phyloP scores from a whole-genome alignment of 2,329 filamentous ascomycete genomes.

The Grosmannia serpens region DNA sequence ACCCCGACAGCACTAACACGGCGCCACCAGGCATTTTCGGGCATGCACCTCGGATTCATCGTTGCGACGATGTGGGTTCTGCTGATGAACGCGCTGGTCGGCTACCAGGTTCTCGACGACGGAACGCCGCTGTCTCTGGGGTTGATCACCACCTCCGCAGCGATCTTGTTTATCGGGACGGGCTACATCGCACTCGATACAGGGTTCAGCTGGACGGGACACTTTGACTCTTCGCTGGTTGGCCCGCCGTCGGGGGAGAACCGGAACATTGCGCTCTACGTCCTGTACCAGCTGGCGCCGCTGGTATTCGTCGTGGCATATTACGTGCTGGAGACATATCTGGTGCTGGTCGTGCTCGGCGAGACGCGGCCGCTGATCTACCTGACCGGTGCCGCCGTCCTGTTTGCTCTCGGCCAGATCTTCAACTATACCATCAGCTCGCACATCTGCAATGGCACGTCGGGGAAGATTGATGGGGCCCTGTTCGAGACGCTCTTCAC shows the following conservation, averaged over 20 bases:
- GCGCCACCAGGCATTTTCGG: slow-evolving; percentile 61
- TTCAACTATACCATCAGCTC: slow-evolving; percentile 93
- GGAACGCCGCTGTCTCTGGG: slow-evolving; percentile 76
- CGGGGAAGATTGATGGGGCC: slow-evolving; percentile 81
- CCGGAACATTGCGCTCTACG: slow-evolving; percentile 77
- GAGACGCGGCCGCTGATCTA: slow-evolving; percentile 92
- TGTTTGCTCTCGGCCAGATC: slow-evolving; percentile 87
- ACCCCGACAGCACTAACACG: not conserved
- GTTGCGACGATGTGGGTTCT: slow-evolving; percentile 82
- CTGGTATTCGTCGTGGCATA: slow-evolving; percentile 82
- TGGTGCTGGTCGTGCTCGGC: slow-evolving; percentile 77
- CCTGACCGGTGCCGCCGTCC: slow-evolving; percentile 57
- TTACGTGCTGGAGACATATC: slow-evolving; percentile 69
- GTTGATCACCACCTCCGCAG: slow-evolving; percentile 60
- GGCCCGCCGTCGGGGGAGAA: slow-evolving; percentile 44
- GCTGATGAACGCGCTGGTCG: slow-evolving; percentile 82
- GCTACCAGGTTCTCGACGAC: slow-evolving; percentile 88
- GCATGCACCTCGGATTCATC: slow-evolving; percentile 82
- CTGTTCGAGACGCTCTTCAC: slow-evolving; percentile 93
- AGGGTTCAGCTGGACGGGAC: slow-evolving; percentile 71
- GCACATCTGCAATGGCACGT: slow-evolving; percentile 75
- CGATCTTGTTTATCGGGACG: slow-evolving; percentile 70
- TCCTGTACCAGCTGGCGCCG: slow-evolving; percentile 83
- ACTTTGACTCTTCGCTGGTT: slow-evolving; percentile 52
- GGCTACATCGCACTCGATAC: slow-evolving; percentile 95